phyloP scores from a whole-genome alignment of 1,139 yeast genomes.

The Sugiyamaella novakii region DNA sequence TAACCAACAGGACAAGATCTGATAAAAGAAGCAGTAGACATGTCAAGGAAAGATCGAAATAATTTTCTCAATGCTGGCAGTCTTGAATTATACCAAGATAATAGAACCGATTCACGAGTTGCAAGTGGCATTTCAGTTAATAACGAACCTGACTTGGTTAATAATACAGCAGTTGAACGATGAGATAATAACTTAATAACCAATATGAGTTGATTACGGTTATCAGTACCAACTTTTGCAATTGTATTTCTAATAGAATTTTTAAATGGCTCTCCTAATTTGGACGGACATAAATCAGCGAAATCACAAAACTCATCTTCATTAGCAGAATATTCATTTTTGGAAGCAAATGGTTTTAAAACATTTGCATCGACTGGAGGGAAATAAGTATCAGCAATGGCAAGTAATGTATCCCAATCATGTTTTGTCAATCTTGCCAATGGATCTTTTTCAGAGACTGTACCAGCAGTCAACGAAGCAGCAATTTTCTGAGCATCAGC shows the following conservation, averaged over 20 bases:
- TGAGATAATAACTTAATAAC: constrained; percentile 31
- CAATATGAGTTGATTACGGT: constrained; percentile 24
- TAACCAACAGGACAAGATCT: constrained; percentile 27
- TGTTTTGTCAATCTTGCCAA: constrained; percentile 20
- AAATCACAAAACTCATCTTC: constrained; percentile 21
- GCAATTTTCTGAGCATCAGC: constrained; percentile 9
- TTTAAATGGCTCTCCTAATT: constrained; percentile 34
- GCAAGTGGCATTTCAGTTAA: constrained; percentile 34
- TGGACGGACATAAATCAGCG: constrained; percentile 30
- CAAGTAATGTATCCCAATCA: constrained; percentile 29
- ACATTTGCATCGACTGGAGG: constrained; percentile 29
- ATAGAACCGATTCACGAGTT: constrained; percentile 27
- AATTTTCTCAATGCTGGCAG: constrained; percentile 30
- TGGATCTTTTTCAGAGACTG: constrained; percentile 5
- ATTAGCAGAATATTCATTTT: constrained; percentile 21
- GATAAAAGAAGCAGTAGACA: constrained; percentile 24
- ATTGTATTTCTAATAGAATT: constrained; percentile 20
- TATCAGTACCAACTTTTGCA: constrained; percentile 19
- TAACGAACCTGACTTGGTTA: constrained; percentile 33
- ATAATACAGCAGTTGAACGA: constrained; percentile 31
- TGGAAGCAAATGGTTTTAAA: constrained; percentile 20
- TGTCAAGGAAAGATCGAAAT: constrained; percentile 26
- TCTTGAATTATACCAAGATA: constrained; percentile 30
- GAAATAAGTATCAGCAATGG: constrained; percentile 32
- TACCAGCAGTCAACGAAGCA: constrained; percentile 10